Percentiles rank a stretch among this genome's conserved stretches.
These are phyloP conservation scores for Austroboletus eburneus DNA, from an alignment of 768 basidiomycete species.

Conservation along the genomic window DNA sequence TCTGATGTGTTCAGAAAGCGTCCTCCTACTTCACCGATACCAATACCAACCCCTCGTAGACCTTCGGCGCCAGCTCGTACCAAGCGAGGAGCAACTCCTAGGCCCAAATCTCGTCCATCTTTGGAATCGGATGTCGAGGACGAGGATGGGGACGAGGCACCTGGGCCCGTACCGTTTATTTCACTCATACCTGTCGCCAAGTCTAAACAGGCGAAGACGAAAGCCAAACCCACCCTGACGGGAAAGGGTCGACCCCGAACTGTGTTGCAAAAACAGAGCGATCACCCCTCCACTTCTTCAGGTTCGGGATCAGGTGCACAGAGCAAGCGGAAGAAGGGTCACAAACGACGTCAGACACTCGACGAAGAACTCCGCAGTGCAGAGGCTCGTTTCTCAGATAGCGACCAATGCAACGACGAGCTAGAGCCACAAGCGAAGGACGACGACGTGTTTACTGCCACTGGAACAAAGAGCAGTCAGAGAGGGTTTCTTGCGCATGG, in stretches of 20 bases:
- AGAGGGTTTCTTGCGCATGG: conserved; percentile 70
- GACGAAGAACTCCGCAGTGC: conserved; percentile 63
- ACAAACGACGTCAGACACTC: conserved; percentile 49
- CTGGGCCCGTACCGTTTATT: conserved; percentile 14
- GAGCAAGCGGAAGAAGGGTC: conserved; percentile 16
- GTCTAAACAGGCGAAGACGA: conserved; percentile 10
- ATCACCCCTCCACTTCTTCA: not conserved
- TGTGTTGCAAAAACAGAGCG: not conserved
- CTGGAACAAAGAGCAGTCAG: conserved; percentile 50
- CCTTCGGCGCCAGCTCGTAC: conserved; percentile 56
- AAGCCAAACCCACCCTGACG: conserved; percentile 10
- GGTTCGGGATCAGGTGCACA: conserved; percentile 14
- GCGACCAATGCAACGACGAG: conserved; percentile 36
- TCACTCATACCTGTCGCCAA: conserved; percentile 23
- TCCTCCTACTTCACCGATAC: conserved; percentile 62
- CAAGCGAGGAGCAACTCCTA: conserved; percentile 32
- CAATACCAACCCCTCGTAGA: conserved; percentile 46
- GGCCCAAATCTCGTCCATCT: conserved; percentile 14
- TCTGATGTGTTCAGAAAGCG: conserved; percentile 53
- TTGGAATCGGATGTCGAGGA: conserved; percentile 24
- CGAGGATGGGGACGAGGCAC: conserved; percentile 24
- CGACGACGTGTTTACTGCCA: conserved; percentile 48
- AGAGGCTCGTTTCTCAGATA: conserved; percentile 30
- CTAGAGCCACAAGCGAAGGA: conserved; percentile 37
- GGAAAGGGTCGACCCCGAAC: conserved; percentile 19